Base-by-base conservation (phyloP, 2,329 filamentous ascomycete species). In the Cercospora zeina region DNA sequence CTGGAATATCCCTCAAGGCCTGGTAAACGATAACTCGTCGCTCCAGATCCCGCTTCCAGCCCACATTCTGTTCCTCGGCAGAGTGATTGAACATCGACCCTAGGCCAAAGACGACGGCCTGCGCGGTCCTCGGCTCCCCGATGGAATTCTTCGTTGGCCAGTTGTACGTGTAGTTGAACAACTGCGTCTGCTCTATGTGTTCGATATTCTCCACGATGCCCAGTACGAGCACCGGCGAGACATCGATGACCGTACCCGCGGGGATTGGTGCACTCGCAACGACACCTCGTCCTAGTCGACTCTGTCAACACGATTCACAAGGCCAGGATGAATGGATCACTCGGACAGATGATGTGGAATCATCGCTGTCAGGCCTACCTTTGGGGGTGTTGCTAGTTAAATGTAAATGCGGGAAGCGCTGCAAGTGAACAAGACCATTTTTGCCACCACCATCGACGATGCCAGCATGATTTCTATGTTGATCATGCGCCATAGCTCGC, bases 11-110 rank as follows among this genome's bases (percentile, higher is more conserved):
- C 66, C 80, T 73, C 31, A 83, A 66, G 14, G 83, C 75, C 13
- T 73, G 77, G 65, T 85, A 85, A 0, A 77, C 78, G 16, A 85
- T 76, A 0, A 82, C 65, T 13, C 76, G 69, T 2, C 75, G 76
- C 2, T 75, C 68, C 1, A 82, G 50, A 70, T 85, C 79, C 21
- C 82, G 75, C 64, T 77, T 77, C 83, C 83, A 85, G 2, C 79
- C 82, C 3, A 85, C 80, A 68, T 86, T 86, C 66, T 85, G 83
- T 30, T 77, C 65, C 10, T 74, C 67, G 0, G 72, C 74, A 2
- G 81, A 83, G 66, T 86, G 83, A 62, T 86, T 85, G 75, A 85
- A 85, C 81, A 85, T 83, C 59, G 77, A 81, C 14, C 83, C 83
- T 0, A 86, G 73, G 2, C 83, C 83, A 37, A 85, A 76, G 31